Evolutionary conservation across 805 yeast genomes (phyloP), one percentile per base, ranked within the genome.

Genomic region (Candida nemodendra): DNA sequence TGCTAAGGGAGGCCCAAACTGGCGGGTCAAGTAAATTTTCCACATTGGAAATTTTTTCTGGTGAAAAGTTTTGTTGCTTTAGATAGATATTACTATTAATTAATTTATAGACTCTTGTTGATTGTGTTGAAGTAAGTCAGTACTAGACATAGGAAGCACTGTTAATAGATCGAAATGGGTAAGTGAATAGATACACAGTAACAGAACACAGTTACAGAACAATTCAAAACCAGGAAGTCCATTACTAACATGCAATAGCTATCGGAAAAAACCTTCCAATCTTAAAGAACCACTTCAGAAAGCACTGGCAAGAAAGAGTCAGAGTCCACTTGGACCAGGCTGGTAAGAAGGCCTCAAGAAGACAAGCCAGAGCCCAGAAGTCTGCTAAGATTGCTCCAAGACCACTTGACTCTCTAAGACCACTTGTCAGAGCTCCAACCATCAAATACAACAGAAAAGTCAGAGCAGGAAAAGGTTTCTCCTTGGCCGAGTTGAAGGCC

Each of bases 291-390:
- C 99, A 93, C 81, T 91, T 91, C 95, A 85, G 97, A 82, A 91
- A 91, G 87, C 91, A 91, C 95, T 93, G 99, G 99, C 98, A 93
- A 79, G 95, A 88, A 76, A 87, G 98, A 70, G 99, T 93, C 81
- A 87, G 80, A 73, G 96, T 88, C 66, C 99, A 95, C 89, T 85
- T 93, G 71, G 97, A 93, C 91, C 99, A 93, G 81, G 96, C 99
- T 68, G 99, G 99, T 73, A 89, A 91, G 84, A 93, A 93, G 84
- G 89, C 76, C 66, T 82, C 95, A 56, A 89, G 99, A 84, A 85
- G 99, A 79, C 78, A 76, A 58, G 84, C 96, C 58, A 88, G 99
- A 78, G 84, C 86, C 68, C 64, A 83, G 63, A 90, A 85, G 79
- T 95, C 96, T 62, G 96, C 96, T 63, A 76, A 76, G 69, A 74